Base-by-base conservation (phyloP, 2,329 filamentous ascomycete species). In the Cytospora schulzeri region DNA sequence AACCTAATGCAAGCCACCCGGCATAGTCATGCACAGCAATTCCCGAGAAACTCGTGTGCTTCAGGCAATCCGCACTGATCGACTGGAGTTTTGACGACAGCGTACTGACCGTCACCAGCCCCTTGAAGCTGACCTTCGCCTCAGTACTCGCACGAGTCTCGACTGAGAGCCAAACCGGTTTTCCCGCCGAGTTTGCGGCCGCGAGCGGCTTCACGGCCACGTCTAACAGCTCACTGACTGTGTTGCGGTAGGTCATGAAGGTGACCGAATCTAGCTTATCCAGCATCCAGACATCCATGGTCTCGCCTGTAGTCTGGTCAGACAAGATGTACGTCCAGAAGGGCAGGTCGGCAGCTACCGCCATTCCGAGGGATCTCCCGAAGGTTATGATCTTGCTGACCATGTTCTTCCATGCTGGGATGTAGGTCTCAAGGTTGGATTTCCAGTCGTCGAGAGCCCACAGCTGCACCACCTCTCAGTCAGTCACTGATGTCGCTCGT, bases 171-270 rank as follows among this genome's bases (percentile, higher is more conserved):
- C 45, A 61, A 35, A 61, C 52, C 15, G 53, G 59, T 29, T 61
- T 61, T 24, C 59, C 59, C 5, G 59, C 59, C 14, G 51, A 28
- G 28, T 61, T 48, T 5, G 51, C 59, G 28, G 59, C 59, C 4
- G 59, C 22, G n/a, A 61, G 52, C 9, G 59, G 59, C 38, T 55
- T 61, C 35, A 41, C 59, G 17, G 59, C 59, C 38, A 61, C 59
- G 4, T 55, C 35, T 26, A 61, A 55, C 26, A 61, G 38, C 52
- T 55, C 59, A n/a, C 9, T 11, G 51, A 55, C 59, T 22, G 59
- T 55, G 59, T 61, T 61, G 28, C 59, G 59, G 35, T 61, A 61
- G 26, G 59, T 61, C 59, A 61, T 61, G 51, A 61, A 61, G 59
- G 59, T 61, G 59, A 55, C 52, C n/a, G 59, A 61, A 35, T 61